A percentile compares a stretch with the other conserved stretches of the same genome.
Evolutionary conservation across 2,329 filamentous ascomycete genomes (phyloP).

Genomic region (Pleoardoris graminearum): DNA sequence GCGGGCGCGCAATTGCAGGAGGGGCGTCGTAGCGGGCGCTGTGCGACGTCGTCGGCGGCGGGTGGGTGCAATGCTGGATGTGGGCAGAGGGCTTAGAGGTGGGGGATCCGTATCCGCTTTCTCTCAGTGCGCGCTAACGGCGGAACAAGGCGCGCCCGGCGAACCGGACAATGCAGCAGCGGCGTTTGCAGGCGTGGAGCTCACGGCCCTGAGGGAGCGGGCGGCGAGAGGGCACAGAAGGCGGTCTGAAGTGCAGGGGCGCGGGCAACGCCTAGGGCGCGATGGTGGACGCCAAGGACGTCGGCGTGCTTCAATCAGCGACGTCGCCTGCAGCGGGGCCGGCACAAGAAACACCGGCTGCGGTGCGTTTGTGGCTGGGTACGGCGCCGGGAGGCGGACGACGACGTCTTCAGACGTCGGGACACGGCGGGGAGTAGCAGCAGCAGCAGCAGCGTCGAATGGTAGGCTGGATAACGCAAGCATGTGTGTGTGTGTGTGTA

Average conservation of each 20-base stretch:
- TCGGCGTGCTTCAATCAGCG: slow-evolving; percentile 30
- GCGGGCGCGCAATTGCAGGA: slow-evolving; percentile 15
- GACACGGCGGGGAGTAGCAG: too few species aligned
- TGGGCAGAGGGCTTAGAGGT: slow-evolving; percentile 30
- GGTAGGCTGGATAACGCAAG: background rate
- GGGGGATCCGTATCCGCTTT: slow-evolving; percentile 25
- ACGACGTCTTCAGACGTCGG: slow-evolving; percentile 4
- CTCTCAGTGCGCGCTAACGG: slow-evolving; percentile 1
- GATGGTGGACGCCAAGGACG: slow-evolving; percentile 21
- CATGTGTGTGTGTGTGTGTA: background rate
- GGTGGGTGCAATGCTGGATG: slow-evolving; percentile 24
- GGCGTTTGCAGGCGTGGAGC: background rate
- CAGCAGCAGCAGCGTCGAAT: background rate
- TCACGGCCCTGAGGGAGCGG: slow-evolving; percentile 2
- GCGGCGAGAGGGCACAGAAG: slow-evolving; percentile 5
- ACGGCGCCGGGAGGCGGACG: slow-evolving; percentile 1
- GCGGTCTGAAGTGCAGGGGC: slow-evolving; percentile 1
- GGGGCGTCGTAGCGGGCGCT: slow-evolving; percentile 16
- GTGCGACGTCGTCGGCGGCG: background rate
- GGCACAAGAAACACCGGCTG: slow-evolving; percentile 24
- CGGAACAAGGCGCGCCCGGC: slow-evolving; percentile 13
- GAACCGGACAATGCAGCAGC: background rate
- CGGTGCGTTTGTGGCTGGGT: slow-evolving; percentile 14
- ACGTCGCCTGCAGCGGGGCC: slow-evolving; percentile 20
- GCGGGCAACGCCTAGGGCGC: background rate